A percentile compares a stretch with the other conserved stretches of the same genome.
These are phyloP conservation scores for Quercus robur DNA, from an alignment of 306 rosid genomes.

Conservation along the genomic window DNA sequence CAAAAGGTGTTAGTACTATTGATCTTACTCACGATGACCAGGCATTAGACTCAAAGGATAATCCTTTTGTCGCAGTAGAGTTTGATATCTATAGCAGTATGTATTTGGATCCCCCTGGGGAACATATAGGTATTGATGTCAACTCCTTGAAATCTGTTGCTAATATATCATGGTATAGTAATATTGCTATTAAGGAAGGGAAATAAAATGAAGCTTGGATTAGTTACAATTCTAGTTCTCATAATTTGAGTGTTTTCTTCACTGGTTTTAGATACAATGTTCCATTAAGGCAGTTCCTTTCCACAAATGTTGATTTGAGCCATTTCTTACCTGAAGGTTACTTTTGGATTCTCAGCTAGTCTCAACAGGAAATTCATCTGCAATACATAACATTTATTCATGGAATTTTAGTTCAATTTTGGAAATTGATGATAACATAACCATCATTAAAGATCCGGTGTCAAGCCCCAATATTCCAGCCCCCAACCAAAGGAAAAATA, in stretches of 20 bases:
- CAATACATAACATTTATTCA: background rate
- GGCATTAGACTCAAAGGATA: background rate
- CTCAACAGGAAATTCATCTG: background rate
- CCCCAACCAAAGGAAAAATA: background rate
- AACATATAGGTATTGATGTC: slow-evolving; percentile 42
- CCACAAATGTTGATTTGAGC: slow-evolving; percentile 20
- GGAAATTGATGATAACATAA: no score
- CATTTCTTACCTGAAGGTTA: slow-evolving; percentile 20
- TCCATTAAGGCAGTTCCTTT: background rate
- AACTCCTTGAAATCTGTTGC: slow-evolving; percentile 29
- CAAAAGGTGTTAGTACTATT: slow-evolving; percentile 38
- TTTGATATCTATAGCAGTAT: slow-evolving; percentile 33
- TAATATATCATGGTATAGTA: slow-evolving; percentile 21
- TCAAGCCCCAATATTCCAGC: no score
- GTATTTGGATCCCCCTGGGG: background rate
- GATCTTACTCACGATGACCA: slow-evolving; percentile 32
- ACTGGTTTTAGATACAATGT: slow-evolving; percentile 15
- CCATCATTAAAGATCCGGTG: no score
- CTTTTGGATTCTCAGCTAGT: slow-evolving; percentile 25
- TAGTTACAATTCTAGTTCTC: slow-evolving; percentile 29
- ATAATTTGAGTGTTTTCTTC: slow-evolving; percentile 29
- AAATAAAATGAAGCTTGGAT: slow-evolving; percentile 27
- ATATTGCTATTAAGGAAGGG: slow-evolving; percentile 12
- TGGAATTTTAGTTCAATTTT: background rate
- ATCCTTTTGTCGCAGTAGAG: slow-evolving; percentile 47